A percentile compares a stretch with the other conserved stretches of the same genome.
These are phyloP conservation scores for Quillaja saponaria DNA, from an alignment of 306 rosid species.

Conservation along the genomic window DNA sequence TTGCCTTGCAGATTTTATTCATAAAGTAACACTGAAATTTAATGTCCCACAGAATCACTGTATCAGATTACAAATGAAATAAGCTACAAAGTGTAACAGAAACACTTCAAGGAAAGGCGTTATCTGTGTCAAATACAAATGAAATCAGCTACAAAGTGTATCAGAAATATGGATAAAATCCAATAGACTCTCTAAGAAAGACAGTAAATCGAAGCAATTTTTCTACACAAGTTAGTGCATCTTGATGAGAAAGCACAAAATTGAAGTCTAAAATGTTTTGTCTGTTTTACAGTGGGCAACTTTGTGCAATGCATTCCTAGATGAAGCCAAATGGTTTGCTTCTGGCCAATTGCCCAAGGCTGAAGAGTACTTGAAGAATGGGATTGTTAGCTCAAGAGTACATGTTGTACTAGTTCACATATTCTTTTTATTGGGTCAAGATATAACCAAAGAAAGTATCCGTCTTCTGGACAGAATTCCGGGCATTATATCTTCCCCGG, in stretches of 20 bases:
- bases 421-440: conserved; percentile 59
- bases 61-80: too few relatives aligned
- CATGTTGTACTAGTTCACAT: conserved; percentile 47
- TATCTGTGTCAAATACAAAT: too few relatives aligned
- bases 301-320: conserved; percentile 58
- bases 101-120: too few relatives aligned
- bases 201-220: conserved; percentile 29
- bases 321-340: conserved; percentile 72
- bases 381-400: conserved; percentile 60
- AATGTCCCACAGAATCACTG: too few relatives aligned
- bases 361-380: too few relatives aligned
- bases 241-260: too few relatives aligned
- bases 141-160: conserved; percentile 51
- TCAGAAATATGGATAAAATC: conserved; percentile 54
- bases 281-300: conserved; percentile 51
- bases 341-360: conserved; percentile 44
- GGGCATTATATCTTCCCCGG: conserved; percentile 43
- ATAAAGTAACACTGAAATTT: too few relatives aligned
- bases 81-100: too few relatives aligned
- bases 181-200: conserved; percentile 29
- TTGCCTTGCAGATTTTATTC: too few relatives aligned
- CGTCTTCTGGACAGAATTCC: conserved; percentile 38
- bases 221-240: too few relatives aligned
- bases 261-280: background rate
- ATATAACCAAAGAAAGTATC: conserved; percentile 35